phyloP scores from a whole-genome alignment of 257 asterid genomes.

The Primulina eburnea region DNA sequence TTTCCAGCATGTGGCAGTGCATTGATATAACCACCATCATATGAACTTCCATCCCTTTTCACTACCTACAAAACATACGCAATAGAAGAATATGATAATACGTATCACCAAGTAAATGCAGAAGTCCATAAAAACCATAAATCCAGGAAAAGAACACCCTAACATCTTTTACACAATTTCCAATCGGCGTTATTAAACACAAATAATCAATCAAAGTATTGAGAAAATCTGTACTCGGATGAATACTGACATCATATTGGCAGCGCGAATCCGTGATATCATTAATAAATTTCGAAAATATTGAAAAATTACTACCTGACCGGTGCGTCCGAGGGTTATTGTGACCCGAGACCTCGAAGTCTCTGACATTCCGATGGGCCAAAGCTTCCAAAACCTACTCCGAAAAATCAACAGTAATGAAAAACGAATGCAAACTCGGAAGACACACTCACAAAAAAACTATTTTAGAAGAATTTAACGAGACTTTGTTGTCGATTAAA shows the following conservation, averaged over 20 bases:
- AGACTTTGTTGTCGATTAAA: not conserved
- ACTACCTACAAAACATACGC: slow-evolving; percentile 58
- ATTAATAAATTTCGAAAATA: not conserved
- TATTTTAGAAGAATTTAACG: not conserved
- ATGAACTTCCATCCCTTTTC: slow-evolving; percentile 46
- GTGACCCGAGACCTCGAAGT: slow-evolving; percentile 73
- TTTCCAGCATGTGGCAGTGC: slow-evolving; percentile 48
- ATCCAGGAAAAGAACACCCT: not conserved
- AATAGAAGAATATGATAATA: not conserved
- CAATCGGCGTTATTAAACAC: not conserved
- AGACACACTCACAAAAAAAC: not conserved
- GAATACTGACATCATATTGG: not conserved
- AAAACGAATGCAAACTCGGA: not conserved
- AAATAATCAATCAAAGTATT: not conserved
- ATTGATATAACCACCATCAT: slow-evolving; percentile 33
- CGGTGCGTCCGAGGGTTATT: slow-evolving; percentile 76
- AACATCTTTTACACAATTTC: not conserved
- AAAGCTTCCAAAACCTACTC: slow-evolving; percentile 23
- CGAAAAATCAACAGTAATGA: slow-evolving; percentile 15
- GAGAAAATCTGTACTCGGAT: not conserved
- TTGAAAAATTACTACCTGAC: slow-evolving; percentile 49
- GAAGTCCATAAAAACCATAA: not conserved
- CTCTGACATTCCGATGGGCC: slow-evolving; percentile 52
- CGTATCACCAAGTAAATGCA: not conserved
- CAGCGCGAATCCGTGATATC: not conserved